Percentiles rank a stretch among this genome's conserved stretches.
phyloP scores from a whole-genome alignment of 495 filamentous ascomycete genomes.

The Entonaema liquescens region DNA sequence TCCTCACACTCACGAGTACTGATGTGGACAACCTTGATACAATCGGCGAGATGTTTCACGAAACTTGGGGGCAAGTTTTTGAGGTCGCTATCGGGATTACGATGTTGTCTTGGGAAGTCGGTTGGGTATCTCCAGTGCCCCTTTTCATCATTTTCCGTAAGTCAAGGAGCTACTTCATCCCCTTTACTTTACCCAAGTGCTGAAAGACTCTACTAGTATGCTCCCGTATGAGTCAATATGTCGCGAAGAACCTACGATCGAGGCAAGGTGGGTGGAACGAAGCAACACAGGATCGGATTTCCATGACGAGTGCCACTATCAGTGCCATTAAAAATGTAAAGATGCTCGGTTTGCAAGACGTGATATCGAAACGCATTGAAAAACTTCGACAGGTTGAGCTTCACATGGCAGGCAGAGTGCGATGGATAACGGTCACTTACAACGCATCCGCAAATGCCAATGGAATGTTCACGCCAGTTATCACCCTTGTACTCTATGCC shows the following conservation, averaged over 20 bases:
- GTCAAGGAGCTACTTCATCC: constrained; percentile 15
- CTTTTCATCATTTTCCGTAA: constrained; percentile 64
- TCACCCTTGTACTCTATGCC: constrained; percentile 52
- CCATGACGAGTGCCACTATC: constrained; percentile 61
- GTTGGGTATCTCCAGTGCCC: constrained; percentile 63
- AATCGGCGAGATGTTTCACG: constrained; percentile 49
- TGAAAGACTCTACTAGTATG: constrained; percentile 41
- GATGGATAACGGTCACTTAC: constrained; percentile 55
- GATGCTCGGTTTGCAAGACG: constrained; percentile 65
- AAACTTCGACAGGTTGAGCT: constrained; percentile 65
- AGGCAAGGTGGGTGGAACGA: constrained; percentile 60
- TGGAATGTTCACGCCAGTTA: constrained; percentile 54
- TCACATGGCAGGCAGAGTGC: constrained; percentile 61
- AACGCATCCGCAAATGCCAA: constrained; percentile 53
- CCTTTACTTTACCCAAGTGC: neutral
- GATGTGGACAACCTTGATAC: constrained; percentile 47
- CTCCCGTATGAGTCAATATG: constrained; percentile 54
- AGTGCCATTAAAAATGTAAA: constrained; percentile 68
- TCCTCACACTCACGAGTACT: constrained; percentile 69
- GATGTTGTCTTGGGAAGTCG: constrained; percentile 65
- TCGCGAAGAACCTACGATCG: constrained; percentile 56
- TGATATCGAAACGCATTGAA: constrained; percentile 55
- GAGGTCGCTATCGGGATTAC: constrained; percentile 68
- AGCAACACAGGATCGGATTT: constrained; percentile 63
- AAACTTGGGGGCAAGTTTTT: constrained; percentile 60